phyloP scores from a whole-genome alignment of 2,329 filamentous ascomycete genomes.

The Xylaria sp. region DNA sequence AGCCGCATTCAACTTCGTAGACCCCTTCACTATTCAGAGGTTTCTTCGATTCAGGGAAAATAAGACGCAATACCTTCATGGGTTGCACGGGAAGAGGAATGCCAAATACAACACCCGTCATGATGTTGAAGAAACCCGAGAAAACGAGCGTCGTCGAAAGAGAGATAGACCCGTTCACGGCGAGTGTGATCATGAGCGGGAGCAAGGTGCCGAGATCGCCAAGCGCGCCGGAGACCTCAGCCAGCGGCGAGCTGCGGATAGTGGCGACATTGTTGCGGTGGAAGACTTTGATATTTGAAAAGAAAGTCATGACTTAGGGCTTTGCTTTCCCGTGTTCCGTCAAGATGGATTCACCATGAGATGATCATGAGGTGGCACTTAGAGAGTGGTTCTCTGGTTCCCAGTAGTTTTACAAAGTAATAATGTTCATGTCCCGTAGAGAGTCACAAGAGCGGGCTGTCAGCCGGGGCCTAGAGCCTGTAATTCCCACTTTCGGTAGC shows the following conservation, averaged over 20 bases:
- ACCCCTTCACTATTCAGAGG: background rate
- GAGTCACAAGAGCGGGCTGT: background rate
- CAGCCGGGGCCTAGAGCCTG: background rate
- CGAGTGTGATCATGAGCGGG: constrained; percentile 82
- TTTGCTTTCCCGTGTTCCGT: background rate
- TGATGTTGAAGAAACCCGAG: constrained; percentile 85
- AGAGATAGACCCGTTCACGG: constrained; percentile 80
- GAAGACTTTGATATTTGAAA: constrained; percentile 49
- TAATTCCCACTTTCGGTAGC: constrained; percentile 2
- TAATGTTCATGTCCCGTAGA: background rate
- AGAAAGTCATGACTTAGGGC: constrained; percentile 41
- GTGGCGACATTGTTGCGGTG: constrained; percentile 62
- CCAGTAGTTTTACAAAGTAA: background rate
- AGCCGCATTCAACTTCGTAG: constrained; percentile 12
- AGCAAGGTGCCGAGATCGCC: constrained; percentile 79
- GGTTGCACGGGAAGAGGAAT: constrained; percentile 93
- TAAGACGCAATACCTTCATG: constrained; percentile 65
- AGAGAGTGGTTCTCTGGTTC: background rate
- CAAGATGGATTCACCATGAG: constrained; percentile 12
- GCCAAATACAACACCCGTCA: constrained; percentile 84
- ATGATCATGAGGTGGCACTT: background rate
- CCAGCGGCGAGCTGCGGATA: constrained; percentile 59
- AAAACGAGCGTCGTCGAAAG: constrained; percentile 88
- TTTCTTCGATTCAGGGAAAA: background rate
- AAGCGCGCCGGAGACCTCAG: constrained; percentile 88